These are phyloP conservation scores for Eucalyptus regnans DNA, from an alignment of 345 rosid species.

Conservation along the genomic window DNA sequence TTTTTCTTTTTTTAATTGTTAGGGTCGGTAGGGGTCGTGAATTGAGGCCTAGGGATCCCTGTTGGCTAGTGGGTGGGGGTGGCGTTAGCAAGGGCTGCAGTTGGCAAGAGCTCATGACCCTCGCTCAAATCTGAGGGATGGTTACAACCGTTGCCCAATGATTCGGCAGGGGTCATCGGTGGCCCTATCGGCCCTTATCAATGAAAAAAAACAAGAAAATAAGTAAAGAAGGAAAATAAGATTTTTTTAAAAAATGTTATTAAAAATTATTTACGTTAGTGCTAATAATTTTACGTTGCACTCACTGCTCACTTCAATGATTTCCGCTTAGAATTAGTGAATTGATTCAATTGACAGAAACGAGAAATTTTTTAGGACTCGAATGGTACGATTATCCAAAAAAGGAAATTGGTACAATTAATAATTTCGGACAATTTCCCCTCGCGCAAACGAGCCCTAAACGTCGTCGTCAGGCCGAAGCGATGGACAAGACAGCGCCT, in stretches of 20 bases:
- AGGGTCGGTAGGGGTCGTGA: rapidly evolving
- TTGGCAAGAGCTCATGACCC: too few species aligned
- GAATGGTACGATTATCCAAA: too few species aligned
- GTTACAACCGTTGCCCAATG: rapidly evolving
- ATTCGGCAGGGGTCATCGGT: rapidly evolving
- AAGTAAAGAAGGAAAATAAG: too few species aligned
- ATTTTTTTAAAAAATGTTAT: too few species aligned
- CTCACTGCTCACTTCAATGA: too few species aligned
- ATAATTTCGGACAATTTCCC: too few species aligned
- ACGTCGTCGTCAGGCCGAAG: not conserved
- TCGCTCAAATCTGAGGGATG: rapidly evolving
- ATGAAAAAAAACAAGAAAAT: too few species aligned
- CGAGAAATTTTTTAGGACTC: rapidly evolving
- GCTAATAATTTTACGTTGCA: rapidly evolving
- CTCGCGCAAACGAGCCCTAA: not conserved
- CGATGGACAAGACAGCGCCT: not conserved
- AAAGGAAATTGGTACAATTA: too few species aligned
- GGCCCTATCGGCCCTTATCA: rapidly evolving
- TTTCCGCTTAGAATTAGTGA: too few species aligned
- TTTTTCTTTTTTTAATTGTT: too few species aligned
- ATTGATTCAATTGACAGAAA: rapidly evolving
- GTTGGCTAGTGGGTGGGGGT: too few species aligned
- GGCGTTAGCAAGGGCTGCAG: rapidly evolving
- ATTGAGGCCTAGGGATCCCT: too few species aligned
- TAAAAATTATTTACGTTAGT: rapidly evolving